These are phyloP conservation scores for Trichoderma virens DNA, from an alignment of 495 filamentous ascomycete genomes.

Conservation along the genomic window DNA sequence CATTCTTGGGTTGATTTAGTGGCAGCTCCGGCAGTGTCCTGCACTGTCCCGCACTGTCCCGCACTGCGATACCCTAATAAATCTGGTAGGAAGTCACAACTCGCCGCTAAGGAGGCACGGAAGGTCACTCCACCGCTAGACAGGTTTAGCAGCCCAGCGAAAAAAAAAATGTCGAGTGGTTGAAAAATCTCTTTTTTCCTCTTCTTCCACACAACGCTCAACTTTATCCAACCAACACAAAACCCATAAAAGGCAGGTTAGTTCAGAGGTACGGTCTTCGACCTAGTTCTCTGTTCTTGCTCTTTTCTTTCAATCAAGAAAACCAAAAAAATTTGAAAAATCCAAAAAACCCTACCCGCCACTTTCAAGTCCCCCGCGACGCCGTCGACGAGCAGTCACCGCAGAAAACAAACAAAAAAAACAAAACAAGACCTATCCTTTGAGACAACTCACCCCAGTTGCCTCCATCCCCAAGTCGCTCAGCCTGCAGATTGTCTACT, in stretches of 20 bases:
- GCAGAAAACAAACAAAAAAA: conserved; percentile 2
- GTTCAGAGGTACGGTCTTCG: conserved; percentile 15
- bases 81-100: conserved; percentile 2
- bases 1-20: neutral
- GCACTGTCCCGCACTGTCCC: neutral
- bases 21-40: neutral
- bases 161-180: conserved; percentile 9
- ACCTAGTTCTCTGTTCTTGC: conserved; percentile 32
- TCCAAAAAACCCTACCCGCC: conserved; percentile 19
- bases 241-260: conserved; percentile 10
- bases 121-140: conserved; percentile 11
- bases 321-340: conserved; percentile 50
- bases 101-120: conserved; percentile 9
- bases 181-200: conserved; percentile 10
- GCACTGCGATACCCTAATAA: neutral
- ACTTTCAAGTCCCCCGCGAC: conserved; percentile 1
- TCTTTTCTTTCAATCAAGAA: conserved; percentile 32
- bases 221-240: conserved; percentile 7
- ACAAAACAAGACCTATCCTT: too few relatives aligned
- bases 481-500: neutral
- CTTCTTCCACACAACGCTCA: conserved; percentile 10
- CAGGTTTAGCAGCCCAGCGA: conserved; percentile 6
- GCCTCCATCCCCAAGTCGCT: neutral
- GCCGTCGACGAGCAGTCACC: neutral
- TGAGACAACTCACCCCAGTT: neutral